Percentiles rank a stretch among this genome's conserved stretches.
Evolutionary conservation across 2,329 filamentous ascomycete genomes (phyloP).

Genomic region (Monosporascus sp.): DNA sequence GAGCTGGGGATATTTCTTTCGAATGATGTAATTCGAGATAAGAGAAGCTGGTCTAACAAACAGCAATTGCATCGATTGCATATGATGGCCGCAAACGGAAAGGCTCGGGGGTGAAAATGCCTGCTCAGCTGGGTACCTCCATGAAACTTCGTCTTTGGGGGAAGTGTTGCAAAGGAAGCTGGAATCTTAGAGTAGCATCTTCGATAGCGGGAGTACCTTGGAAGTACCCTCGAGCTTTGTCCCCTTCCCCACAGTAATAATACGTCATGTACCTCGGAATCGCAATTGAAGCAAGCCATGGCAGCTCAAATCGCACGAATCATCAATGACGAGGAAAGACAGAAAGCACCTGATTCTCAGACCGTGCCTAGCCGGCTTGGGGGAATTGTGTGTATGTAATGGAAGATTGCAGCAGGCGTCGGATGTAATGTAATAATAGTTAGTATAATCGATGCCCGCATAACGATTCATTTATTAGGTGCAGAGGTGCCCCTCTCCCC

Average conservation of each 20-base stretch:
- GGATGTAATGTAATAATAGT: not conserved
- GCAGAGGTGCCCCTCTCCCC: not conserved
- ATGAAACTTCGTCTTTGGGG: not conserved
- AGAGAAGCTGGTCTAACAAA: not conserved
- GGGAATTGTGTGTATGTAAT: too few species aligned
- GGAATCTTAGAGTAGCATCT: not conserved
- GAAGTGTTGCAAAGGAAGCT: not conserved
- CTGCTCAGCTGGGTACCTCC: too few species aligned
- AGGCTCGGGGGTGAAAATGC: too few species aligned
- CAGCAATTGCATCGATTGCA: too few species aligned
- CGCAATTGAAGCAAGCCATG: not conserved
- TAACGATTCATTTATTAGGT: not conserved
- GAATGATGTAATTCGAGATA: not conserved
- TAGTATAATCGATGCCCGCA: not conserved
- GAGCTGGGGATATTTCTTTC: not conserved
- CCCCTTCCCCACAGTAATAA: not conserved
- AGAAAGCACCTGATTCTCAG: not conserved
- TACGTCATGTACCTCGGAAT: not conserved
- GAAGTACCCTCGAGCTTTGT: not conserved
- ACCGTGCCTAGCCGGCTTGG: too few species aligned
- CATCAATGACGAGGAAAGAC: not conserved
- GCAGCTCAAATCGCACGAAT: not conserved
- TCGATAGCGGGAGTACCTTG: too few species aligned
- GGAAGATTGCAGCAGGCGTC: too few species aligned
- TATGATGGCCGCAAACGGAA: too few species aligned